phyloP scores from a whole-genome alignment of 2,329 filamentous ascomycete species.

The Chaetomiaceae sp. region DNA sequence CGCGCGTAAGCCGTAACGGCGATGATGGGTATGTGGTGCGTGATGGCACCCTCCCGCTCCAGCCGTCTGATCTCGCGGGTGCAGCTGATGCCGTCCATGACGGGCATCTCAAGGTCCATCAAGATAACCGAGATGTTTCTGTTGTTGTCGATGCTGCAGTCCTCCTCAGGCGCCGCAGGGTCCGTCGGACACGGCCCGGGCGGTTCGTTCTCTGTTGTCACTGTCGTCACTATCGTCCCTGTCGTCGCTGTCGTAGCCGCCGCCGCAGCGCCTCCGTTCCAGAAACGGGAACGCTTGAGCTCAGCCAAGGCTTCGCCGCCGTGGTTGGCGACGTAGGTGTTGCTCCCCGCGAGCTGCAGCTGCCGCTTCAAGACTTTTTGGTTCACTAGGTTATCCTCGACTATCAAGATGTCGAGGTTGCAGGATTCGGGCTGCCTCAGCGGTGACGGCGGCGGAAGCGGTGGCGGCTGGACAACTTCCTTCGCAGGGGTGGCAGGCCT shows the following conservation, averaged over 20 bases:
- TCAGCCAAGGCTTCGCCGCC: constrained; percentile 59
- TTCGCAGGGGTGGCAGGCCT: not conserved
- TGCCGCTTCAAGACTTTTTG: constrained; percentile 60
- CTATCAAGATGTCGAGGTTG: constrained; percentile 55
- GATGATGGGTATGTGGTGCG: constrained; percentile 68
- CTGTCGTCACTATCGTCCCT: no score
- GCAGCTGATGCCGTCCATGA: constrained; percentile 77
- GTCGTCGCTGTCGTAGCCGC: not conserved
- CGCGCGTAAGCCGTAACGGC: constrained; percentile 80
- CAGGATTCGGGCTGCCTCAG: constrained; percentile 29
- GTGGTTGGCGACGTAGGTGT: constrained; percentile 60
- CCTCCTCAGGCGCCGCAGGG: no score
- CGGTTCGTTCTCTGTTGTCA: no score
- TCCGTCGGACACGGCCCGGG: no score
- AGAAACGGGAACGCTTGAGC: constrained; percentile 52
- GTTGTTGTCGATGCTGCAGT: not conserved
- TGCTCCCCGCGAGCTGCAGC: constrained; percentile 56
- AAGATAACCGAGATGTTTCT: constrained; percentile 61
- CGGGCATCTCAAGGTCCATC: constrained; percentile 78
- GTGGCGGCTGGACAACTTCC: not conserved
- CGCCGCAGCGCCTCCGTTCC: constrained; percentile 33
- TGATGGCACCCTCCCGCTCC: constrained; percentile 57
- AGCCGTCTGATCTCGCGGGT: constrained; percentile 64
- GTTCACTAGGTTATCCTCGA: constrained; percentile 66
- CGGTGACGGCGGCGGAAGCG: not conserved